Conservation (phyloP, 441 rosid species). For the Macaranga tanarius region DNA sequence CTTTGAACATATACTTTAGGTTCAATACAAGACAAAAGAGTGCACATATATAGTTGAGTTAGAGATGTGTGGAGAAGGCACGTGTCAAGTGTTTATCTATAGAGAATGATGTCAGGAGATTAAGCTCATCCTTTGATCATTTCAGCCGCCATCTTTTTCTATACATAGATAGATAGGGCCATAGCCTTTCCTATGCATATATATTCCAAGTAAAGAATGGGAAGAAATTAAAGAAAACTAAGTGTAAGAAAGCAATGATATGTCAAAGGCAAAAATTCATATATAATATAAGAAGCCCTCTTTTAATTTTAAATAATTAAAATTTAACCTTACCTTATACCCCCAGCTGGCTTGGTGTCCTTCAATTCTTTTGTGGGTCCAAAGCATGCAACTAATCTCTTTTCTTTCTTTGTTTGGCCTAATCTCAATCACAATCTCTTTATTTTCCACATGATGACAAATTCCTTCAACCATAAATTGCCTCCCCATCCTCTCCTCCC, state of each 20-base stretch:
- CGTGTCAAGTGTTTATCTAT: constrained; percentile 35
- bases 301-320: too few relatives aligned
- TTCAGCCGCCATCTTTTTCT: constrained; percentile 48
- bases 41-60: background rate
- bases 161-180: background rate
- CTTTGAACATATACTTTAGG: too few relatives aligned
- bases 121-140: constrained; percentile 23
- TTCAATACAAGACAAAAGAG: background rate
- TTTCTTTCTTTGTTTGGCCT: constrained; percentile 16
- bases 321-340: background rate
- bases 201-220: too few relatives aligned
- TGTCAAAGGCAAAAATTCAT: background rate
- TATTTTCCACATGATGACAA: constrained; percentile 51
- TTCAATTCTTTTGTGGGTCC: constrained; percentile 21
- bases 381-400: constrained; percentile 11
- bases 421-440: constrained; percentile 10
- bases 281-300: too few relatives aligned
- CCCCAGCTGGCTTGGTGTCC: constrained; percentile 31
- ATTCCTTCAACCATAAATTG: constrained; percentile 61
- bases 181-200: too few relatives aligned
- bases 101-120: constrained; percentile 28
- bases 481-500: constrained; percentile 42
- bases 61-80: constrained; percentile 1
- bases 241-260: constrained; percentile 14
- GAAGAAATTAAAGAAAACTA: background rate